Base-by-base conservation (phyloP, 1,139 yeast species). In the Suhomyces bribrorum region DNA sequence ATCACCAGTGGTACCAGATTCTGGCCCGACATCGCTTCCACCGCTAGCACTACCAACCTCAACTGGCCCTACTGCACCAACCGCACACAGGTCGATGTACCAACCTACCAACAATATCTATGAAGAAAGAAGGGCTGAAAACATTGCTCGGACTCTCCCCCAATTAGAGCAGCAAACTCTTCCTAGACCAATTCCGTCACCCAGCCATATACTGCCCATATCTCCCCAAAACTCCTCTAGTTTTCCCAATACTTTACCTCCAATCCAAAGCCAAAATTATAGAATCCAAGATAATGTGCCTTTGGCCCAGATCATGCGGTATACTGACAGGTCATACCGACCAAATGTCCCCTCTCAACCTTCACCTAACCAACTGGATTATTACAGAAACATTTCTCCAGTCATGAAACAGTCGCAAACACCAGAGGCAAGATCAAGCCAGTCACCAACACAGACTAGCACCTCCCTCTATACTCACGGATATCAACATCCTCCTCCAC, bases 251-350 rank as follows among this genome's bases (percentile, higher is more conserved):
- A 7, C 24, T n/a, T 17, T 18, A 14, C 24, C 32, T 7, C 32
- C 25, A n/a, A 17, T 18, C 2, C 32, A 17, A 13, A 20, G n/a
- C 9, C 26, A 9, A 5, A 23, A 14, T 14, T 20, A 20, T 20
- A 22, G 32, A 23, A 5, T 30, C 7, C 22, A 30, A 12, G 32
- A 30, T 17, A 30, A 30, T 18, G 7, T 30, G 18, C 32, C 32
- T 9, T 30, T 30, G 14, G 26, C 32, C 5, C 32, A 30, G 14
- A 22, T 30, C 7, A 8, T 23, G 26, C 27, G 12, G 8, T 20
- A 20, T 5, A 20, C 8, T 20, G 23, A 20, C 6, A 8, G 23
- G 2, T 5, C 23, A 4, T 20, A 3, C 3, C 8, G 23, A 20
- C 23, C 23, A 2, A 20, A 20, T 20, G 23, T 20, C 3, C 23